Evolutionary conservation across 208 protist genomes (phyloP).

Genomic region (Trypanosoma avium): DNA sequence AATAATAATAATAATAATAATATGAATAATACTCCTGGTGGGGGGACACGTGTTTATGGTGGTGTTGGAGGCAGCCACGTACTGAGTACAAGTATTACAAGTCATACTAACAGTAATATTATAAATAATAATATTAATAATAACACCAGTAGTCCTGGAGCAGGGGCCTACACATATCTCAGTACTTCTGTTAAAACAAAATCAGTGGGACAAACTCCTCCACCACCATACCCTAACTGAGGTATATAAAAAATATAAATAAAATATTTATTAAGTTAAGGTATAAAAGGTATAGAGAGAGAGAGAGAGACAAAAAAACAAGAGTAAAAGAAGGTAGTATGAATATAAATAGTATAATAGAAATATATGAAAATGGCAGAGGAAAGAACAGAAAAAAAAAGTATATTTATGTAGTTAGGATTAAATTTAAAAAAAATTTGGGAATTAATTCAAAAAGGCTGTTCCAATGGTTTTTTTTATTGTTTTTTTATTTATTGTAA

Average conservation of each 20-base stretch:
- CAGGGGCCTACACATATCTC: constrained; percentile 27
- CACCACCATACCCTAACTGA: constrained; percentile 22
- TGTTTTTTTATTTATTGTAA: too few species aligned
- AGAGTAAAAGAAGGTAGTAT: not conserved
- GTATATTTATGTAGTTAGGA: not conserved
- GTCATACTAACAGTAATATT: too few species aligned
- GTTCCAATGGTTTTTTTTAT: too few species aligned
- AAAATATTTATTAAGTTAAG: not conserved
- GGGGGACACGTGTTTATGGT: too few species aligned
- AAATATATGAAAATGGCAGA: not conserved
- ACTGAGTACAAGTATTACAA: too few species aligned
- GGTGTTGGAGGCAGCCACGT: constrained; percentile 25
- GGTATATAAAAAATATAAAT: not conserved
- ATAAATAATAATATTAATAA: too few species aligned
- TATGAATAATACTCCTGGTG: too few species aligned
- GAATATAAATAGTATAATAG: too few species aligned
- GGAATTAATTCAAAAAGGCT: too few species aligned
- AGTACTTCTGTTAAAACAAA: constrained; percentile 22
- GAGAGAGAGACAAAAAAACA: not conserved
- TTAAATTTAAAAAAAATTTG: constrained; percentile 22
- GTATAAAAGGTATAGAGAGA: not conserved
- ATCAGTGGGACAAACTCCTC: constrained; percentile 1
- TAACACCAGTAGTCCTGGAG: not conserved
- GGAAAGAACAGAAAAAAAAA: constrained; percentile 8
- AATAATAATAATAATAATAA: too few species aligned